Percentiles rank a stretch among this genome's conserved stretches.
Evolutionary conservation across 2,329 filamentous ascomycete genomes (phyloP).

Genomic region (Rosellinia necatrix): DNA sequence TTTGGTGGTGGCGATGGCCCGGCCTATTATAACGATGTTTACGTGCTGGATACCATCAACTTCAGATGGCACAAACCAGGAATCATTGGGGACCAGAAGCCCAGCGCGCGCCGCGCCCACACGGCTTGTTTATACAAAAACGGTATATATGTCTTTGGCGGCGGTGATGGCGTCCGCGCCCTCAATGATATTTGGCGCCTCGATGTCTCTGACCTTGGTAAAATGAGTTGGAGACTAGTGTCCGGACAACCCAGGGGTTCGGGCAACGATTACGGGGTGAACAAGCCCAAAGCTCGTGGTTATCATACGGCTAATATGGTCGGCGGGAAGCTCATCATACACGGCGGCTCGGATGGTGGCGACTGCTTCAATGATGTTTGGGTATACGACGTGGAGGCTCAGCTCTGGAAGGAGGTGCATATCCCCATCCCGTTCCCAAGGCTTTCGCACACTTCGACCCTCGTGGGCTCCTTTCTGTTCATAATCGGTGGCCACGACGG

Average conservation of each 20-base stretch:
- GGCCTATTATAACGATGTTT: slow-evolving; percentile 73
- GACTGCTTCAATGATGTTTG: slow-evolving; percentile 76
- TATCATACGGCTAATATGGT: slow-evolving; percentile 78
- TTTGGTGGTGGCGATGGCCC: slow-evolving; percentile 74
- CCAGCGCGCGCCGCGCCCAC: slow-evolving; percentile 67
- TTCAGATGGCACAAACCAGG: slow-evolving; percentile 68
- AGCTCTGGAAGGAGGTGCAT: slow-evolving; percentile 62
- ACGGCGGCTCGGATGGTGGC: slow-evolving; percentile 70
- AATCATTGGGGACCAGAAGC: slow-evolving; percentile 61
- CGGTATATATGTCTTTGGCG: slow-evolving; percentile 73
- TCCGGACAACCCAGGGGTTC: slow-evolving; percentile 49
- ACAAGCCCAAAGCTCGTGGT: slow-evolving; percentile 65
- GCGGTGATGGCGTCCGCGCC: slow-evolving; percentile 71
- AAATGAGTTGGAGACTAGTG: slow-evolving; percentile 71
- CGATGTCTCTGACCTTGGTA: slow-evolving; percentile 67
- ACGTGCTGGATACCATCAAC: slow-evolving; percentile 72
- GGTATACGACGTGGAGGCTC: slow-evolving; percentile 71
- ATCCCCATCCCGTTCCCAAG: slow-evolving; percentile 67
- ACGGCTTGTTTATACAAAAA: slow-evolving; percentile 74
- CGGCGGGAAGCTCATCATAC: slow-evolving; percentile 72
- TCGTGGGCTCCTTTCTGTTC: slow-evolving; percentile 72
- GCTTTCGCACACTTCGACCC: slow-evolving; percentile 70
- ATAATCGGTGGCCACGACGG: slow-evolving; percentile 73
- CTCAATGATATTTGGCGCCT: slow-evolving; percentile 76
- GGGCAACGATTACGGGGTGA: slow-evolving; percentile 26